These are phyloP conservation scores for Dipteronia dyeriana DNA, from an alignment of 345 rosid genomes.

Conservation along the genomic window DNA sequence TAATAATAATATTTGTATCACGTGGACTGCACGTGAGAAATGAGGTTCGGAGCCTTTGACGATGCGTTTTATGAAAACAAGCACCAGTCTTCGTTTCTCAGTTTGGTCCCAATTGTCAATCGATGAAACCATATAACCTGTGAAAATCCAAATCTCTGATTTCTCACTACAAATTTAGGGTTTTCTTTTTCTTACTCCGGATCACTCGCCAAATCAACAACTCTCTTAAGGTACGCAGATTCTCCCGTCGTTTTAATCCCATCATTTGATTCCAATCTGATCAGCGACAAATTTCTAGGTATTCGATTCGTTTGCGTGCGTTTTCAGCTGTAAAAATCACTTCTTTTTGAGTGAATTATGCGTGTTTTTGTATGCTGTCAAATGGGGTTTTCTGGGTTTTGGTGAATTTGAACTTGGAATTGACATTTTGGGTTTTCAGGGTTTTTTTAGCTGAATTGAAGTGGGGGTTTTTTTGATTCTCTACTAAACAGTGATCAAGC, in stretches of 20 bases:
- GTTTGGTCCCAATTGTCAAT: conserved; percentile 6
- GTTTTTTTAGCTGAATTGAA: not conserved
- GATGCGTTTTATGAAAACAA: conserved; percentile 6
- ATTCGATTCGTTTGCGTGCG: not conserved
- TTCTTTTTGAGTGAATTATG: no score
- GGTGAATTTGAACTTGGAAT: not conserved
- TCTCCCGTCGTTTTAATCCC: not conserved
- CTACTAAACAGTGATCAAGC: conserved; percentile 4
- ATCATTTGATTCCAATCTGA: conserved; percentile 10
- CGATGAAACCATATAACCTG: conserved; percentile 1
- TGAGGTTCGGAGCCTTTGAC: not conserved
- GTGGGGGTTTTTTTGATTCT: not conserved
- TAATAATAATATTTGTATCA: no score
- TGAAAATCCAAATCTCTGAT: conserved; percentile 3
- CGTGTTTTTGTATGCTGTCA: not conserved
- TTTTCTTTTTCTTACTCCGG: not conserved
- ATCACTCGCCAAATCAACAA: not conserved
- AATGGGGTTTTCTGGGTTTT: not conserved
- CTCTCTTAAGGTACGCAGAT: not conserved
- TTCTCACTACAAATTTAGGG: not conserved
- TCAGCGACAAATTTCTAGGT: not conserved
- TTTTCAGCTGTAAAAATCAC: not conserved
- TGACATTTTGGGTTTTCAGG: conserved; percentile 1
- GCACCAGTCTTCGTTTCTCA: not conserved
- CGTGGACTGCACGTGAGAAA: not conserved